Conservation (phyloP, 352 stramenopile species). For the Phytophthora sojae region DNA sequence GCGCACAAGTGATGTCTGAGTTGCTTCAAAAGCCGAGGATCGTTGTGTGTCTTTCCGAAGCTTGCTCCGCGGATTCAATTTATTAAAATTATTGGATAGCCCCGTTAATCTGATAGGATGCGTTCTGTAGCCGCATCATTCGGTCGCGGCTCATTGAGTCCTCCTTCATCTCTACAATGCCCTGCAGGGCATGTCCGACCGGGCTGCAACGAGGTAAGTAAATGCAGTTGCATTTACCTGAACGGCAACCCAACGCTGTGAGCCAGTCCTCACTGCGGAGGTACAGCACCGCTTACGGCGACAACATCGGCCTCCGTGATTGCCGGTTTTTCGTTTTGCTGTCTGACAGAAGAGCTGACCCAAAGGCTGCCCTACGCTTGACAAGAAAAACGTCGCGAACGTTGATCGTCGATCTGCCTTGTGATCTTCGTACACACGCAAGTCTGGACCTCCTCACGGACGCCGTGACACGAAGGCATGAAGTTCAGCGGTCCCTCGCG, state of each 20-base stretch:
- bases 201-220: too few relatives aligned
- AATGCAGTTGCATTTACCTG: too few relatives aligned
- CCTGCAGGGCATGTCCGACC: too few relatives aligned
- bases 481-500: not conserved
- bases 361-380: not conserved
- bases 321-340: too few relatives aligned
- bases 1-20: not conserved
- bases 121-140: too few relatives aligned
- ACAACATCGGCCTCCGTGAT: too few relatives aligned
- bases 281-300: too few relatives aligned
- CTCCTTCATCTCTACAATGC: too few relatives aligned
- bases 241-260: not conserved
- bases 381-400: not conserved
- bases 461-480: not conserved
- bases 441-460: not conserved
- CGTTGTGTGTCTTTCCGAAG: too few relatives aligned
- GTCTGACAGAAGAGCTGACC: not conserved
- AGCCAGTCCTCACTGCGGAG: not conserved
- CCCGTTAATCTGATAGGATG: too few relatives aligned
- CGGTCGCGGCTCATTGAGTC: too few relatives aligned
- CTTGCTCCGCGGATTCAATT: not conserved
- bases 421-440: not conserved
- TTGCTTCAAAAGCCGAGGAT: not conserved
- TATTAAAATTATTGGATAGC: too few relatives aligned
- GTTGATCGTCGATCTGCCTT: conserved; percentile 1